These are phyloP conservation scores for Sporisorium exsertum DNA, from an alignment of 1,284 basidiomycete genomes.

Conservation along the genomic window DNA sequence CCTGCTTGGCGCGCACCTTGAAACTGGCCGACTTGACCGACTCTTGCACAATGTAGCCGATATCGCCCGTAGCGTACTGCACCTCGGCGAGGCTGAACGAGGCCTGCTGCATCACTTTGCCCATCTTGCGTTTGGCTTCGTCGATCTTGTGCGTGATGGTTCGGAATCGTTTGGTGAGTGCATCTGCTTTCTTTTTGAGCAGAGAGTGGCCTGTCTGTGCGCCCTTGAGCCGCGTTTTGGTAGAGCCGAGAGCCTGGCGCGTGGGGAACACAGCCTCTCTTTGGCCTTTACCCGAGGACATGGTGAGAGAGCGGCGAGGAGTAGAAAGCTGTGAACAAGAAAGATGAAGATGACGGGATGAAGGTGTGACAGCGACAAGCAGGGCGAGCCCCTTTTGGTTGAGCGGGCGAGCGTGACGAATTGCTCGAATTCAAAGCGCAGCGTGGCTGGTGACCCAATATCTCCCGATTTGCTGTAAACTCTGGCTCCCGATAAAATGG, in stretches of 20 bases:
- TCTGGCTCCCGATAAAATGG: neutral
- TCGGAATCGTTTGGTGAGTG: conserved; percentile 90
- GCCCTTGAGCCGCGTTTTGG: conserved; percentile 91
- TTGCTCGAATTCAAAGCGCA: conserved; percentile 1
- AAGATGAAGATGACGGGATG: neutral
- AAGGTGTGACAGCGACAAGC: neutral
- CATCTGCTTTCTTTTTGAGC: conserved; percentile 96
- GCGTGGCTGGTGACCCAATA: no score
- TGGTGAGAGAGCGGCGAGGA: conserved; percentile 69
- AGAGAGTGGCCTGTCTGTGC: conserved; percentile 97
- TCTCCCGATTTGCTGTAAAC: neutral
- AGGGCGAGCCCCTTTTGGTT: neutral
- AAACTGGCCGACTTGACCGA: conserved; percentile 81
- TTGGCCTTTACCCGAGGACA: conserved; percentile 84
- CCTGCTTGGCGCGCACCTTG: conserved; percentile 92
- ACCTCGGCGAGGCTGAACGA: conserved; percentile 99
- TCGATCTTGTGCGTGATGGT: conserved; percentile 74
- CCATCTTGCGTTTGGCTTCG: conserved; percentile 99
- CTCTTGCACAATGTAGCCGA: conserved; percentile 79
- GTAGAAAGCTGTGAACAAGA: neutral
- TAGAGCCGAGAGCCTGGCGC: conserved; percentile 79
- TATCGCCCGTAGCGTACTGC: conserved; percentile 91
- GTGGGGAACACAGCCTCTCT: conserved; percentile 90
- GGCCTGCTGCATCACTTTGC: conserved; percentile 95
- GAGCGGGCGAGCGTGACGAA: conserved; percentile 2